phyloP scores from a whole-genome alignment of 306 rosid genomes.

The Dalbergia cochinchinensis region DNA sequence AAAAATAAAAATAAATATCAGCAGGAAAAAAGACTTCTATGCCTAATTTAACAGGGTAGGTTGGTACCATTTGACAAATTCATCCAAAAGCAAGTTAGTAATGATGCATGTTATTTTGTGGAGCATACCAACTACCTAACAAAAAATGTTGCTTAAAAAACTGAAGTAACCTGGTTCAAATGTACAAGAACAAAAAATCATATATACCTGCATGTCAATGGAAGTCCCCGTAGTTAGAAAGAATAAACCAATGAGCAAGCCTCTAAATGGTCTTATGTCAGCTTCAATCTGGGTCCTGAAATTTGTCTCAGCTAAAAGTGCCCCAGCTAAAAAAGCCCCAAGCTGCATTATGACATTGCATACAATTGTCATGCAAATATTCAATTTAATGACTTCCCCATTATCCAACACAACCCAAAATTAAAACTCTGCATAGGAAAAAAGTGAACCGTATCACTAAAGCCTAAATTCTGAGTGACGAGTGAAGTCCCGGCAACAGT shows the following conservation, averaged over 20 bases:
- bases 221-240: conserved; percentile 94
- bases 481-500: conserved; percentile 98
- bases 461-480: conserved; percentile 92
- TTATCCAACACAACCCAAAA: conserved; percentile 25
- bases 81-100: conserved; percentile 12
- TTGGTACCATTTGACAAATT: conserved; percentile 27
- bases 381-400: conserved; percentile 34
- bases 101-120: conserved; percentile 20
- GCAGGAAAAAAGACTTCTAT: conserved; percentile 10
- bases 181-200: neutral
- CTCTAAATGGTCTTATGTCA: conserved; percentile 98
- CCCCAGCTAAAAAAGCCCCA: conserved; percentile 99
- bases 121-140: neutral
- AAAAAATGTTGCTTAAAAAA: neutral
- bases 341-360: conserved; percentile 68
- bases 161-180: neutral
- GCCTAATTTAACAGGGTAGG: conserved; percentile 1
- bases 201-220: conserved; percentile 78
- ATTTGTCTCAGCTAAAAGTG: conserved; percentile 96
- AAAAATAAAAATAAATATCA: conserved; percentile 12
- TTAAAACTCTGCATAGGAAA: conserved; percentile 35
- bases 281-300: conserved; percentile 99
- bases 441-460: conserved; percentile 90
- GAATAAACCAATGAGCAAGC: conserved; percentile 94
- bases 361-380: conserved; percentile 33